A percentile compares a stretch with the other conserved stretches of the same genome.
phyloP scores from a whole-genome alignment of 192 early-diverging fungal species.

The Dissophora globulifera region DNA sequence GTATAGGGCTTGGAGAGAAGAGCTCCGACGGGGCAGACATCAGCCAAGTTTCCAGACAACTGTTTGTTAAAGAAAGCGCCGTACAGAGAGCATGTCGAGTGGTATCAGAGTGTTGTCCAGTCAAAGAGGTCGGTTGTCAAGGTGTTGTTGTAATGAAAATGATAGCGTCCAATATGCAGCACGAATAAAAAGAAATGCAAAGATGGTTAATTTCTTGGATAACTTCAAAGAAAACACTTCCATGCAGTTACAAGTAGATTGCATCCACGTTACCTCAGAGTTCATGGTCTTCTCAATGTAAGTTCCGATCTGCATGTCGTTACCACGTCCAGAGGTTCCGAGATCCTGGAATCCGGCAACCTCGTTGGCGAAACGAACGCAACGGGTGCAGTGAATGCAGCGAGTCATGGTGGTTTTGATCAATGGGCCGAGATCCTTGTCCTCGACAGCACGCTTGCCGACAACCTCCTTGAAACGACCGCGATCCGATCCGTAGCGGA shows the following conservation, averaged over 20 bases:
- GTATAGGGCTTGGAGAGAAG: constrained; percentile 97
- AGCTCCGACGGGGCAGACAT: constrained; percentile 98
- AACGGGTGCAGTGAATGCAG: constrained; percentile 99
- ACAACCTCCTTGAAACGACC: constrained; percentile 84
- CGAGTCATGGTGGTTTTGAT: constrained; percentile 97
- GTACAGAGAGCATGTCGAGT: no score
- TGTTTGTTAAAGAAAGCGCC: no score
- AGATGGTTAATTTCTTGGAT: no score
- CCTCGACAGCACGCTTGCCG: constrained; percentile 96
- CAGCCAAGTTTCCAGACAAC: constrained; percentile 97
- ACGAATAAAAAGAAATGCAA: background rate
- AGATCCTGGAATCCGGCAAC: constrained; percentile 95
- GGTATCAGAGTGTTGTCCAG: no score
- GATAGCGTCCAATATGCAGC: no score
- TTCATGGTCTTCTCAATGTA: constrained; percentile 89
- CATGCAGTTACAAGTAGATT: no score
- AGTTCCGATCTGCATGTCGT: constrained; percentile 98
- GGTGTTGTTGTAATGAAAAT: no score
- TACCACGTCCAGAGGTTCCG: constrained; percentile 95
- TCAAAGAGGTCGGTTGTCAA: no score
- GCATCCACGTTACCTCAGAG: constrained; percentile 77
- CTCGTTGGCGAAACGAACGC: constrained; percentile 98
- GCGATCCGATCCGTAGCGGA: constrained; percentile 95
- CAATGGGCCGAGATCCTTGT: constrained; percentile 97
- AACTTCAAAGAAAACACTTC: no score